phyloP scores from a whole-genome alignment of 78 protist species.

The Acrasis kona region DNA sequence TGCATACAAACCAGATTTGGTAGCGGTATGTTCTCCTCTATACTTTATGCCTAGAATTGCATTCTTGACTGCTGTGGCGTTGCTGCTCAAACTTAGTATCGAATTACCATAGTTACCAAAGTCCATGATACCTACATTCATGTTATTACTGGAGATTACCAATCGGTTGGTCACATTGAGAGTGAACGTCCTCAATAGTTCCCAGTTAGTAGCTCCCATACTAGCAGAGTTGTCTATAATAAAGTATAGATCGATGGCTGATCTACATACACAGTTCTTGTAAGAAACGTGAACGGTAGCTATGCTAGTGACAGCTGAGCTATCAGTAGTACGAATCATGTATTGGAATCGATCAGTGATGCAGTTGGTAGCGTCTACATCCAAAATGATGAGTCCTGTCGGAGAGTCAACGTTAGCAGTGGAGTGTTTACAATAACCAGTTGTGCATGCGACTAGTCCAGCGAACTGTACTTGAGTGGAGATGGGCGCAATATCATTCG shows the following conservation, averaged over 20 bases:
- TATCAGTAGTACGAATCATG: background rate
- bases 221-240: background rate
- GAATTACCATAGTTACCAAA: background rate
- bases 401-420: background rate
- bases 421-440: background rate
- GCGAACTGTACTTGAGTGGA: background rate
- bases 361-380: background rate
- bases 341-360: background rate
- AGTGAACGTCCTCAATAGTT: background rate
- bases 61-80: background rate
- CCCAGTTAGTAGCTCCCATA: background rate
- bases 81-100: background rate
- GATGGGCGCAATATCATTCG: background rate
- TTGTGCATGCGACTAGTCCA: background rate
- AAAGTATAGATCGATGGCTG: background rate
- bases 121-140: background rate
- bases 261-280: background rate
- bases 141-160: background rate
- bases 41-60: background rate
- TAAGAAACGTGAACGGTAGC: background rate
- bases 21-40: background rate
- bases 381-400: background rate
- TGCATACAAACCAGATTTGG: background rate
- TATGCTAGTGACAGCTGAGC: background rate
- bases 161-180: background rate